Percentiles rank a stretch among this genome's conserved stretches.
Conservation (phyloP, 2,329 filamentous ascomycete species). For the Ambrosiella xylebori region DNA sequence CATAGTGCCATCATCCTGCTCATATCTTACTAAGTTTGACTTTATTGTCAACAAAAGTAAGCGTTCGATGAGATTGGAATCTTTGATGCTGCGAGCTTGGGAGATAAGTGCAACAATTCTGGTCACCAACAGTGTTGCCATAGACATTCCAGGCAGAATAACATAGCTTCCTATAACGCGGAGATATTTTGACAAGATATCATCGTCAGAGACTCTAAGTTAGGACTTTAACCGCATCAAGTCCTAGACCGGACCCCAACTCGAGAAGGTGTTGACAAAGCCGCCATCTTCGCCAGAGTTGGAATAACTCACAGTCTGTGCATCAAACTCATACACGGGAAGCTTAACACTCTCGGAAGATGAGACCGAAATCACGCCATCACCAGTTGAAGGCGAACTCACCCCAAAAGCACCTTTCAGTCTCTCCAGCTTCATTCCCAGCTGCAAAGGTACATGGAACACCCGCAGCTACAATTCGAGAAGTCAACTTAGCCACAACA, state of each 20-base stretch:
- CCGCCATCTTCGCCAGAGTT: constrained; percentile 6
- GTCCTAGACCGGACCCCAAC: constrained; percentile 14
- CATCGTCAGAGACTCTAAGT: constrained; percentile 20
- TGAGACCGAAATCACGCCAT: constrained; percentile 19
- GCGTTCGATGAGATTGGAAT: constrained; percentile 17
- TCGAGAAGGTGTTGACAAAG: neutral
- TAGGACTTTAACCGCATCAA: constrained; percentile 18
- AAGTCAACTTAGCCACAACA: constrained; percentile 7
- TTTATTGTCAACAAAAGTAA: constrained; percentile 19
- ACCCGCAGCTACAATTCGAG: constrained; percentile 20
- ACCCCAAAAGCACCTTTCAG: constrained; percentile 29
- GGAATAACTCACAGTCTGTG: constrained; percentile 9
- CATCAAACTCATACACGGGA: constrained; percentile 8
- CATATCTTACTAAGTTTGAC: constrained; percentile 18
- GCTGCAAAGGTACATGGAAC: constrained; percentile 32
- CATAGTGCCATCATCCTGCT: constrained; percentile 11
- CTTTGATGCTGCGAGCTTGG: constrained; percentile 17
- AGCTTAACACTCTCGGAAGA: constrained; percentile 15
- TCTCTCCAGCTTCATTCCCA: constrained; percentile 29
- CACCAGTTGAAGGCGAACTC: constrained; percentile 14
- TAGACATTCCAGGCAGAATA: constrained; percentile 34
- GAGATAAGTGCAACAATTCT: constrained; percentile 29
- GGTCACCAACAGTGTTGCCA: constrained; percentile 37
- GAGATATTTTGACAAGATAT: constrained; percentile 20
- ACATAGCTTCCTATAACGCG: constrained; percentile 17